Conservation (phyloP, 2,329 filamentous ascomycete species). For the Diaporthe amygdali region DNA sequence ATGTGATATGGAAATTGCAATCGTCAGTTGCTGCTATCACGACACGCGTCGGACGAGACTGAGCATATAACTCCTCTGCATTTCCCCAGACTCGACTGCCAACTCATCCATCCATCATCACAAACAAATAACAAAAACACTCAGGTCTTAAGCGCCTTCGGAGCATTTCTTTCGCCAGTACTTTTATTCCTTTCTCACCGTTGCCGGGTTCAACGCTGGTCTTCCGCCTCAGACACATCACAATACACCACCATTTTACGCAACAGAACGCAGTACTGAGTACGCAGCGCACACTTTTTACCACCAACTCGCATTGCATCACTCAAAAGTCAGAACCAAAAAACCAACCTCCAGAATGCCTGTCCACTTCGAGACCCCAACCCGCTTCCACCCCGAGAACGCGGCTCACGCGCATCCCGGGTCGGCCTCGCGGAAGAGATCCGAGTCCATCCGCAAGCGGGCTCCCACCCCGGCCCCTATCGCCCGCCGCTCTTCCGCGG, state of each 20-base stretch:
- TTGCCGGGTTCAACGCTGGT: conserved; percentile 19
- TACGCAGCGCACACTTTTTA: neutral
- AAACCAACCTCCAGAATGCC: conserved; percentile 10
- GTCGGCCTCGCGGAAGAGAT: conserved; percentile 5
- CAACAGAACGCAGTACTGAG: neutral
- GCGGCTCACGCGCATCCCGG: conserved; percentile 18
- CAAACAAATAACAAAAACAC: conserved; percentile 1
- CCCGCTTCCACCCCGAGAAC: conserved; percentile 23
- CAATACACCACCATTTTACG: neutral
- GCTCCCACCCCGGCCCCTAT: conserved; percentile 19
- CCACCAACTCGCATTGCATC: neutral
- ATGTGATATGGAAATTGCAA: conserved; percentile 5
- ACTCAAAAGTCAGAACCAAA: neutral
- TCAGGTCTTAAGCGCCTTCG: neutral
- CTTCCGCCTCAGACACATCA: neutral
- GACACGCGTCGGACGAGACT: neutral
- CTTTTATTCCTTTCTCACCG: neutral
- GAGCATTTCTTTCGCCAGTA: neutral
- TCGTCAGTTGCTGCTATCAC: neutral
- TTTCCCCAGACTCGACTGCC: neutral
- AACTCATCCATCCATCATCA: neutral
- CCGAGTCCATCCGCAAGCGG: conserved; percentile 20
- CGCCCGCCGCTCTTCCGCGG: conserved; percentile 15
- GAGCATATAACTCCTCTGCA: neutral
- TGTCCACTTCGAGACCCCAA: conserved; percentile 23